phyloP scores from a whole-genome alignment of 192 early-diverging fungal genomes.

The Backusella mclennaniae region DNA sequence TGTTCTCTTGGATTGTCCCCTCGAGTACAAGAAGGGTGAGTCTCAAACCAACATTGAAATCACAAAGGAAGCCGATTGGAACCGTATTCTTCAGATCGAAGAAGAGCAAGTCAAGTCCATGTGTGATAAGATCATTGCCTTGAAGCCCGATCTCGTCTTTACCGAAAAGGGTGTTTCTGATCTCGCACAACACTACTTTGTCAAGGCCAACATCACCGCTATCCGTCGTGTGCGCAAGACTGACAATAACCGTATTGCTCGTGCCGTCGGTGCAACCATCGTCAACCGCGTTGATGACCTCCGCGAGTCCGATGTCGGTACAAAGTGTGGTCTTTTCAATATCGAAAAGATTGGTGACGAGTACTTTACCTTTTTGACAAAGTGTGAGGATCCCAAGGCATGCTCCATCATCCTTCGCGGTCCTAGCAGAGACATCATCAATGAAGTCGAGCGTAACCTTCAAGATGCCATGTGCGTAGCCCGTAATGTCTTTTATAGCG shows the following conservation, averaged over 20 bases:
- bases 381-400: slow-evolving; percentile 96
- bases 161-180: slow-evolving; percentile 99
- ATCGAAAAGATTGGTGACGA: slow-evolving; percentile 99
- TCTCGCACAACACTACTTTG: slow-evolving; percentile 96
- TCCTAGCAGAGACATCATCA: slow-evolving; percentile 95
- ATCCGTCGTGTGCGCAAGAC: slow-evolving; percentile 97
- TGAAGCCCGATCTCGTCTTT: slow-evolving; percentile 98
- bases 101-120: slow-evolving; percentile 98
- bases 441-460: slow-evolving; percentile 98
- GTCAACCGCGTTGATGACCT: slow-evolving; percentile 97
- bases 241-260: slow-evolving; percentile 98
- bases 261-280: slow-evolving; percentile 95
- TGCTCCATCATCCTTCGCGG: slow-evolving; percentile 98
- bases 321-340: slow-evolving; percentile 89
- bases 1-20: slow-evolving; percentile 94
- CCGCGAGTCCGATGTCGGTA: slow-evolving; percentile 94
- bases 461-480: slow-evolving; percentile 99
- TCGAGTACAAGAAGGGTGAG: slow-evolving; percentile 99
- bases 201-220: slow-evolving; percentile 97
- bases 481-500: slow-evolving; percentile 96
- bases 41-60: slow-evolving; percentile 99
- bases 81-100: slow-evolving; percentile 94
- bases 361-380: slow-evolving; percentile 93
- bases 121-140: slow-evolving; percentile 92
- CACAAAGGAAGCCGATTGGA: slow-evolving; percentile 95